Percentiles rank a stretch among this genome's conserved stretches.
phyloP scores from a whole-genome alignment of 306 rosid genomes.

The Cucurbita argyrosperma region DNA sequence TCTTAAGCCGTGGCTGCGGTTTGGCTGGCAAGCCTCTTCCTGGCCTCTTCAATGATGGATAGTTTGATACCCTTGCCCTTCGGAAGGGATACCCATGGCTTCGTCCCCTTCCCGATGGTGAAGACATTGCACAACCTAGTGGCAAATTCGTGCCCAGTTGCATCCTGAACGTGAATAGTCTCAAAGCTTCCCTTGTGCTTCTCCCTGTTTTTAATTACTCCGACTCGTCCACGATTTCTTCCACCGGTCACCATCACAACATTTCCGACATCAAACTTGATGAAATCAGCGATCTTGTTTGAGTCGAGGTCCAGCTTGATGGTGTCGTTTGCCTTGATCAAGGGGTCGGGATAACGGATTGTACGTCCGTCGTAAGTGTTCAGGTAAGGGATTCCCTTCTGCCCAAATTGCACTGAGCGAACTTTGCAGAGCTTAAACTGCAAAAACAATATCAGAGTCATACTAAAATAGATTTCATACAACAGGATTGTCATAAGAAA shows the following conservation, averaged over 20 bases:
- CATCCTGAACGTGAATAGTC: constrained; percentile 66
- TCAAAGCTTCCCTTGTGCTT: constrained; percentile 77
- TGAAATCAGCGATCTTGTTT: constrained; percentile 61
- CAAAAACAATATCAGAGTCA: background rate
- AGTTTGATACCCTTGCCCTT: constrained; percentile 87
- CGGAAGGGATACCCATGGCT: constrained; percentile 71
- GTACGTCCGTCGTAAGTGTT: constrained; percentile 81
- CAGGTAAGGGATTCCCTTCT: constrained; percentile 62
- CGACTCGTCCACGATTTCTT: constrained; percentile 75
- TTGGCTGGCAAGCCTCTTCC: constrained; percentile 51
- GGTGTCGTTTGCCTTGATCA: constrained; percentile 67
- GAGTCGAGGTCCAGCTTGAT: constrained; percentile 55
- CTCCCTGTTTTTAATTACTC: constrained; percentile 72
- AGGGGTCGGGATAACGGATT: constrained; percentile 78
- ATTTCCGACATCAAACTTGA: constrained; percentile 72
- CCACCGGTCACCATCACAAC: constrained; percentile 83
- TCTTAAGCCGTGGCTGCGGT: constrained; percentile 24
- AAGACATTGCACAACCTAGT: constrained; percentile 64
- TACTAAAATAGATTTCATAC: background rate
- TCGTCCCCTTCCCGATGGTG: constrained; percentile 64
- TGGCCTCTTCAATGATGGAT: constrained; percentile 64
- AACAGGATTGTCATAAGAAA: background rate
- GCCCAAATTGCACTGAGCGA: constrained; percentile 64
- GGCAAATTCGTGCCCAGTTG: constrained; percentile 66
- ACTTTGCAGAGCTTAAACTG: constrained; percentile 93